Evolutionary conservation across 2,329 filamentous ascomycete species (phyloP), one percentile per base, ranked within the genome.

Genomic region (Gaeumannomyces sp.): DNA sequence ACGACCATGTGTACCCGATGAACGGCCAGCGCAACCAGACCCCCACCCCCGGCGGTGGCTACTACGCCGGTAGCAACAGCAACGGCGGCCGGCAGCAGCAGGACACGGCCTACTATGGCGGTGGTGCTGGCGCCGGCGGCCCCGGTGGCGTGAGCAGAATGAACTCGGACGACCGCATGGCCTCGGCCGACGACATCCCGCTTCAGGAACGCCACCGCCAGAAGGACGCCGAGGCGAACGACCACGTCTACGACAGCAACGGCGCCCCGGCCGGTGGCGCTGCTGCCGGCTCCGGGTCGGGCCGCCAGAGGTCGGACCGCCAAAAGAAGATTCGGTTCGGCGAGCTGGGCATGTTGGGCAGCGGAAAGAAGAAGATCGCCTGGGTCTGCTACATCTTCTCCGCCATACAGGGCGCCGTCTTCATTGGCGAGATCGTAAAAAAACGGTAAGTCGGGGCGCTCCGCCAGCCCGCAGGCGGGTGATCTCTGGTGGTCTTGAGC

Each of bases 351-450:
- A 87, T 87, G 84, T 72, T 87, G 60, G 83, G 83, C 2, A 76
- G 83, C 16, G 76, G 82, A 69, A 80, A 77, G 72, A 84, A 83
- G 73, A 78, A 80, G 66, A 85, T 88, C 63, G 90, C 95, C 0
- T 95, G 90, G 83, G 86, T 97, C 8, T 91, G 93, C 45, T 98
- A 94, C 75, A 77, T 88, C 59, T 84, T 98, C 68, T 91, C 92
- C 3, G 64, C 88, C 35, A 83, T 90, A 16, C 93, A 98, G 75
- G 78, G 95, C 27, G 86, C 82, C 22, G 92, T 98, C 33, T 99
- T 99, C 73, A 90, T 98, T 68, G 92, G 83, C 63, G 92, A 98
- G 78, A 80, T 99, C 67, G 88, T 91, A 61, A 91, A 89, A n/a
- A 73, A 96, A 93, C 76, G 89, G 91, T 92, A 82, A 72, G 85